Base-by-base conservation (phyloP, 179 eudicot genomes). In the Spergularia azorica region DNA sequence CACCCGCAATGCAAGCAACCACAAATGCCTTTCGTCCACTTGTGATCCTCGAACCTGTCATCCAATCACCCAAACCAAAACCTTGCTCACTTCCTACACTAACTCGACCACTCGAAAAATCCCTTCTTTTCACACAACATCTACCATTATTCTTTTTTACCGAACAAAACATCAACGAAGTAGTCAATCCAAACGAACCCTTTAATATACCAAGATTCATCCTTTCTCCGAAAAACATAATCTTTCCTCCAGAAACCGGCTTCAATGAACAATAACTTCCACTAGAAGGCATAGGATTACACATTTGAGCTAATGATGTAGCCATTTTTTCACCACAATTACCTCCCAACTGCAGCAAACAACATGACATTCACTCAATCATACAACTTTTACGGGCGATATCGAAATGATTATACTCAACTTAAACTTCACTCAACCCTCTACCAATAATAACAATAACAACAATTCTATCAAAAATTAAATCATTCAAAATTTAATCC, bases 1-100 rank as follows among this genome's bases (percentile, higher is more conserved):
- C 80, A 52, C 26, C 72, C 20, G 75, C 82, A 18, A 41, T 67
- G 78, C 82, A 82, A 46, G 76, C 48, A 54, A 82, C 80, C 13
- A 66, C 43, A 15, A 75, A 76, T 9, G 67, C 26, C 20, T 41
- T 32, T 55, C 63, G 74, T 18, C 21, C 43, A 36, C 61, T 51
- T 39, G 11, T 74, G 60, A 60, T 67, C 60, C 39, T 72, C 15
- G 38, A 72, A 15, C 79, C n/a, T 61, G 52, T 16, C 73, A 70
- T 69, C 79, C 57, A 75, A 51, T 26, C 32, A 26, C 32, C 32
- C 32, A 26, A 26, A 26, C 32, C 32, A 26, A 26, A 26, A 26
- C 32, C 32, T 26, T 26, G 32, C 32, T 75, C 67, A 38, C 69
- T 67, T 15, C 15, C 67, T 13, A 65, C 26, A 32, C 80, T 20